phyloP scores from a whole-genome alignment of 352 stramenopile genomes.

The Phytophthora hybrid region DNA sequence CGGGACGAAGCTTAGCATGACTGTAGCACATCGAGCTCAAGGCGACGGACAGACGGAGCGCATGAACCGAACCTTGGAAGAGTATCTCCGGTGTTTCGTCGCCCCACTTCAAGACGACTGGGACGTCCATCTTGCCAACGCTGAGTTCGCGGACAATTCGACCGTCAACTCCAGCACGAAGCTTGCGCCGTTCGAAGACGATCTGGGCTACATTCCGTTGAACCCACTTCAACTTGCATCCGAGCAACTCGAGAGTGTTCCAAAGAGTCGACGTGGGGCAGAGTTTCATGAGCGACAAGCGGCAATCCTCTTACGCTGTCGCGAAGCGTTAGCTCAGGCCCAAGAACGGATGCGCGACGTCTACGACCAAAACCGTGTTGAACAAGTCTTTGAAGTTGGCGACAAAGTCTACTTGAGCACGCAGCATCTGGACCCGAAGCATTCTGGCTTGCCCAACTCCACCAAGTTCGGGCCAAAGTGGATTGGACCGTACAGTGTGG shows the following conservation, averaged over 20 bases:
- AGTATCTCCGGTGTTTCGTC: constrained; percentile 20
- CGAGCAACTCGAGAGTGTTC: background rate
- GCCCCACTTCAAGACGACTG: constrained; percentile 18
- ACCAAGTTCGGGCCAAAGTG: constrained; percentile 28
- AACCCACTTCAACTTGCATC: constrained; percentile 7
- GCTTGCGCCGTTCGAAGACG: constrained; percentile 24
- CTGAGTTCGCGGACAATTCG: constrained; percentile 2
- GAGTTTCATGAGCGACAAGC: constrained; percentile 25
- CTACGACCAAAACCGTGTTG: background rate
- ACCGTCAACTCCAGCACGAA: constrained; percentile 22
- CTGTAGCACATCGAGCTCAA: constrained; percentile 11
- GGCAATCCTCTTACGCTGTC: too few relatives aligned
- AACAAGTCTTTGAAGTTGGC: constrained; percentile 20
- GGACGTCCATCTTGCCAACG: constrained; percentile 18
- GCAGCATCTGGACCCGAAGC: constrained; percentile 20
- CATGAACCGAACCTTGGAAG: constrained; percentile 13
- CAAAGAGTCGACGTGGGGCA: background rate
- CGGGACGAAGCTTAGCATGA: constrained; percentile 17
- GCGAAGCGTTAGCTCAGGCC: too few relatives aligned
- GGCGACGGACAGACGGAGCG: constrained; percentile 20
- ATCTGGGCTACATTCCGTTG: constrained; percentile 15
- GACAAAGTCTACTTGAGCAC: constrained; percentile 29
- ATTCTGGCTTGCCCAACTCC: constrained; percentile 21
- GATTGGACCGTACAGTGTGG: constrained; percentile 16
- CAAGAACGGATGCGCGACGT: too few relatives aligned